Percentiles rank a stretch among this genome's conserved stretches.
phyloP scores from a whole-genome alignment of 371 early-diverging fungal species.

The Mucor plumbeus region DNA sequence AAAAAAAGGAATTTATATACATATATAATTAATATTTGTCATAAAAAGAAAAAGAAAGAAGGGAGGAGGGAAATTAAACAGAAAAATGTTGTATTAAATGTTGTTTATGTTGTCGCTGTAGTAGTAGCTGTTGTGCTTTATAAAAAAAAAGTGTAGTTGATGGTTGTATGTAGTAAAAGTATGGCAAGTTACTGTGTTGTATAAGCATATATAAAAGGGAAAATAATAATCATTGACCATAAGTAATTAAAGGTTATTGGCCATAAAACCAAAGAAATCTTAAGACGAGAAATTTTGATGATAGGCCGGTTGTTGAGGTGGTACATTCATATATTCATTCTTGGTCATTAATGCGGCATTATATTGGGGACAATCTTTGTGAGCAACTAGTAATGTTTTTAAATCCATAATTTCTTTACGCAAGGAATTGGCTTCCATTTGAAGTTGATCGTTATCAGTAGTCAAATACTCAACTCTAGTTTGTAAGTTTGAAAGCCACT shows the following conservation, averaged over 20 bases:
- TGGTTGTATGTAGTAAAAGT: background rate
- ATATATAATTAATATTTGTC: background rate
- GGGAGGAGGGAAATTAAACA: background rate
- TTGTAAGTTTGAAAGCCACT: conserved; percentile 81
- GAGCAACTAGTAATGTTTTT: conserved; percentile 41
- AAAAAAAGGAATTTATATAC: background rate
- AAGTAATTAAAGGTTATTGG: background rate
- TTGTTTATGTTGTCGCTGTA: background rate
- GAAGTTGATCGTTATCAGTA: conserved; percentile 74
- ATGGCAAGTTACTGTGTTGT: background rate
- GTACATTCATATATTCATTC: background rate
- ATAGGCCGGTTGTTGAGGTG: background rate
- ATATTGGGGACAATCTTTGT: conserved; percentile 58
- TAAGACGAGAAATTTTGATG: conserved; percentile 3
- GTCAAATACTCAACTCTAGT: conserved; percentile 73
- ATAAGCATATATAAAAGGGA: background rate
- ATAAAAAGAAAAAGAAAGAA: background rate
- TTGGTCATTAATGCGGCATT: conserved; percentile 6
- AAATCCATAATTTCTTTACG: conserved; percentile 76
- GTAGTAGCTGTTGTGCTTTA: background rate
- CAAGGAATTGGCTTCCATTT: conserved; percentile 64
- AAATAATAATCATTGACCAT: background rate
- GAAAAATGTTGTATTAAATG: background rate
- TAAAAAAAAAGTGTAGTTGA: background rate
- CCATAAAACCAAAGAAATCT: background rate